These are phyloP conservation scores for Beauveria caledonica DNA, from an alignment of 2,329 filamentous ascomycete species.

Conservation along the genomic window DNA sequence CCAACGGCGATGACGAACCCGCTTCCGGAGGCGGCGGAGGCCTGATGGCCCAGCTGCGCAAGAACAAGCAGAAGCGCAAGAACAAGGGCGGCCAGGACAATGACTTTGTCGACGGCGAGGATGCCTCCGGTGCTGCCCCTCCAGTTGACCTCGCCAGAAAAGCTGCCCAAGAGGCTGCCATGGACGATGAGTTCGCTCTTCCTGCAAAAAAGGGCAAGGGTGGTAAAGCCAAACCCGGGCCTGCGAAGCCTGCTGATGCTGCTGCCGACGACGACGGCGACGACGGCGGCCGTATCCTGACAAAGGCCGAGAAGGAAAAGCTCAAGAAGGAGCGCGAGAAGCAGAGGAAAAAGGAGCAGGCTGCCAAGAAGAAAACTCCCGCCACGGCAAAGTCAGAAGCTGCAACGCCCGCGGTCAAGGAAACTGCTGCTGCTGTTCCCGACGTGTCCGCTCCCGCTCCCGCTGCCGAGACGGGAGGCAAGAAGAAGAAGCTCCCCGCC, in stretches of 20 bases:
- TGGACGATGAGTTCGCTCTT: constrained; percentile 78
- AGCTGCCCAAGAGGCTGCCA: constrained; percentile 69
- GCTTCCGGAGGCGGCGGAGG: constrained; percentile 52
- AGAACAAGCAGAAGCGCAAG: constrained; percentile 79
- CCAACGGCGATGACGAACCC: constrained; percentile 43
- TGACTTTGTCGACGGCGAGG: constrained; percentile 59
- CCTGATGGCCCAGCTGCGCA: constrained; percentile 71
- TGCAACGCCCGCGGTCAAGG: constrained; percentile 31
- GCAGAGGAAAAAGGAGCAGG: constrained; percentile 97
- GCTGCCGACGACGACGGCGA: constrained; percentile 44
- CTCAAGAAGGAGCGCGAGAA: constrained; percentile 98
- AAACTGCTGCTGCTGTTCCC: constrained; percentile 44
- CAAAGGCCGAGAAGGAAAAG: constrained; percentile 98
- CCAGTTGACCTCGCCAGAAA: constrained; percentile 46
- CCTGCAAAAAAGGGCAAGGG: constrained; percentile 70
- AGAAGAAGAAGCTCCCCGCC: constrained; percentile 86
- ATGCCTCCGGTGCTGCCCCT: constrained; percentile 27
- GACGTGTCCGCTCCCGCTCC: constrained; percentile 23
- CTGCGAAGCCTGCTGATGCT: constrained; percentile 34
- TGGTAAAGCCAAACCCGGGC: constrained; percentile 37
- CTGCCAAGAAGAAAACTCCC: constrained; percentile 70
- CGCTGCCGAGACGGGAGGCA: constrained; percentile 43
- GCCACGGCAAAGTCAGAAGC: constrained; percentile 47
- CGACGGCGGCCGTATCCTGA: constrained; percentile 64
- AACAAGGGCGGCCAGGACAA: constrained; percentile 77